phyloP scores from a whole-genome alignment of 208 protist genomes.

The Trypanosoma scelopori region DNA sequence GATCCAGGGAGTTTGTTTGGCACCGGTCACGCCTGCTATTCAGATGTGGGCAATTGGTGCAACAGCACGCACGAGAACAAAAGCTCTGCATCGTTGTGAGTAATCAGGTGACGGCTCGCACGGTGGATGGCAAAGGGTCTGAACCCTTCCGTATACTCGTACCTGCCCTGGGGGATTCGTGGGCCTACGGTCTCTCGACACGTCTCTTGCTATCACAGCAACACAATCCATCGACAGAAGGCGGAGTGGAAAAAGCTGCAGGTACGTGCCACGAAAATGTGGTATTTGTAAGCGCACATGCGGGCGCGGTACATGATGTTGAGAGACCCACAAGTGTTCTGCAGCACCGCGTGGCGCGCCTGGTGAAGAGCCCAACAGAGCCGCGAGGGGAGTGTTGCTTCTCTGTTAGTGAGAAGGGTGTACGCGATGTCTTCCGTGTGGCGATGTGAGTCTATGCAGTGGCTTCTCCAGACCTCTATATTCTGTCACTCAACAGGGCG shows the following conservation, averaged over 20 bases:
- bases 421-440: conserved; percentile 50
- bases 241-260: neutral
- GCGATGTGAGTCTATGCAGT: neutral
- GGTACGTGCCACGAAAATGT: conserved; percentile 25
- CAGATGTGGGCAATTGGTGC: conserved; percentile 54
- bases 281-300: conserved; percentile 8
- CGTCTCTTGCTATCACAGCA: conserved; percentile 70
- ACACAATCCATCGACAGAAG: conserved; percentile 39
- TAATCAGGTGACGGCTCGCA: conserved; percentile 86
- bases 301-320: neutral
- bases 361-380: conserved; percentile 49
- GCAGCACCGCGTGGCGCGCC: conserved; percentile 77
- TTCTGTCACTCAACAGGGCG: neutral
- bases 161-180: conserved; percentile 76
- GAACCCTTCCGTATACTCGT: conserved; percentile 31
- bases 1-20: conserved; percentile 21
- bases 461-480: conserved; percentile 3
- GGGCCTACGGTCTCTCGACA: conserved; percentile 48
- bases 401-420: conserved; percentile 56
- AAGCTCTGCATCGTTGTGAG: conserved; percentile 68
- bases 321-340: conserved; percentile 12
- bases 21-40: conserved; percentile 62
- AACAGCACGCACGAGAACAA: conserved; percentile 36
- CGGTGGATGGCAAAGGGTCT: conserved; percentile 3
- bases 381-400: conserved; percentile 64